Conservation (phyloP, 1,139 yeast species). For the Kodamaea ohmeri region DNA sequence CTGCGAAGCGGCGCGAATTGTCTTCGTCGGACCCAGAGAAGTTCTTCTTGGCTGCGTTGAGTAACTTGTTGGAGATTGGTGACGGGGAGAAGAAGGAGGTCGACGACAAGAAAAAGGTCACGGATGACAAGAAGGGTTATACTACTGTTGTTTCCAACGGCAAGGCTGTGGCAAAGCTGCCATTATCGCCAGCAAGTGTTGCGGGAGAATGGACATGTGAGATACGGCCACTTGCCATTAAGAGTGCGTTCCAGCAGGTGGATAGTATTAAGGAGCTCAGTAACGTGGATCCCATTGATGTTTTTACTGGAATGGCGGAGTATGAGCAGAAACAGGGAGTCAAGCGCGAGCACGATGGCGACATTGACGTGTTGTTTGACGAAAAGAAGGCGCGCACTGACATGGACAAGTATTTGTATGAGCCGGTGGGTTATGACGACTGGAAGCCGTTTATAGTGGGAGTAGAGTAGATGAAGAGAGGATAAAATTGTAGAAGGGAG, state of each 20-base stretch:
- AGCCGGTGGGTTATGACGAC: constrained; percentile 37
- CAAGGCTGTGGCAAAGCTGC: constrained; percentile 25
- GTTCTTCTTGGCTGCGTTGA: constrained; percentile 51
- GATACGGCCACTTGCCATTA: constrained; percentile 44
- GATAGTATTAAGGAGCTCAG: constrained; percentile 34
- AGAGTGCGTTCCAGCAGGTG: constrained; percentile 48
- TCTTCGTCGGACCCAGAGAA: constrained; percentile 46
- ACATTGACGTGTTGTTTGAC: constrained; percentile 35
- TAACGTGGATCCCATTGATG: constrained; percentile 30
- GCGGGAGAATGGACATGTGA: constrained; percentile 43
- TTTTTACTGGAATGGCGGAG: constrained; percentile 18
- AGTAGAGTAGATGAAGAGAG: not conserved
- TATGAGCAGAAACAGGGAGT: constrained; percentile 4
- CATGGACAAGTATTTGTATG: constrained; percentile 27
- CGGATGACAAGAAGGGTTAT: constrained; percentile 17
- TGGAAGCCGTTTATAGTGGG: constrained; percentile 34
- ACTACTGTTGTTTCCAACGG: constrained; percentile 18
- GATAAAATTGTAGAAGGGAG: not conserved
- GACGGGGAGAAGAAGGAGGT: constrained; percentile 23
- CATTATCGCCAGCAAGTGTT: constrained; percentile 31
- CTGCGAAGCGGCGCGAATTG: constrained; percentile 46
- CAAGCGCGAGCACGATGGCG: constrained; percentile 19
- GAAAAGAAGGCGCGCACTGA: constrained; percentile 32
- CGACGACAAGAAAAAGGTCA: constrained; percentile 20
- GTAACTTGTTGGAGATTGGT: constrained; percentile 49